phyloP scores from a whole-genome alignment of 257 asterid species.

The Mitragyna speciosa region DNA sequence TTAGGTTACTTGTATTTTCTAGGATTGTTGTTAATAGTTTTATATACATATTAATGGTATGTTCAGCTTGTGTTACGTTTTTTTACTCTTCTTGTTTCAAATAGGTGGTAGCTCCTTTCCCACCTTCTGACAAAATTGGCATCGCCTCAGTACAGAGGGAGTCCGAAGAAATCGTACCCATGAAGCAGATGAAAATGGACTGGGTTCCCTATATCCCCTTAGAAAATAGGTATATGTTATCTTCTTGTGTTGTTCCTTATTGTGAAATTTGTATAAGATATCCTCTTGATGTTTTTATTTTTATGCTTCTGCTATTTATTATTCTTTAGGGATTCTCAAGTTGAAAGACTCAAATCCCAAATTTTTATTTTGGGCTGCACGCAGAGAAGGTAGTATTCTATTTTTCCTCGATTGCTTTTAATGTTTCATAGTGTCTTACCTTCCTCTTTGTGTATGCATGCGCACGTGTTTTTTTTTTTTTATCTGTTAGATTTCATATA shows the following conservation, averaged over 20 bases:
- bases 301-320: constrained; percentile 20
- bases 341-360: constrained; percentile 85
- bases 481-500: background rate
- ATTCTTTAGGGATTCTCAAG: constrained; percentile 71
- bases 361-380: constrained; percentile 80
- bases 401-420: constrained; percentile 10
- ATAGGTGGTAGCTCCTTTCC: constrained; percentile 93
- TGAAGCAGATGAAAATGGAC: constrained; percentile 99
- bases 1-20: background rate
- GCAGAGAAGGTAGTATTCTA: constrained; percentile 68
- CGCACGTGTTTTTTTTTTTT: background rate
- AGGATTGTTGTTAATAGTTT: no score
- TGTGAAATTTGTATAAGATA: background rate
- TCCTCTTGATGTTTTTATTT: background rate
- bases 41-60: no score
- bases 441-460: background rate
- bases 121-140: constrained; percentile 98
- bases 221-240: constrained; percentile 53
- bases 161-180: constrained; percentile 85
- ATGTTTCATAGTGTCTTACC: constrained; percentile 1
- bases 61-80: no score
- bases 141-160: constrained; percentile 94
- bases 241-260: constrained; percentile 12
- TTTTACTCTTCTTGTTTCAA: constrained; percentile 16
- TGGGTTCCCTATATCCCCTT: constrained; percentile 97